Evolutionary conservation across 1,139 yeast species (phyloP), one percentile per base, ranked within the genome.

Genomic region (Blastobotrys buckinghamii): DNA sequence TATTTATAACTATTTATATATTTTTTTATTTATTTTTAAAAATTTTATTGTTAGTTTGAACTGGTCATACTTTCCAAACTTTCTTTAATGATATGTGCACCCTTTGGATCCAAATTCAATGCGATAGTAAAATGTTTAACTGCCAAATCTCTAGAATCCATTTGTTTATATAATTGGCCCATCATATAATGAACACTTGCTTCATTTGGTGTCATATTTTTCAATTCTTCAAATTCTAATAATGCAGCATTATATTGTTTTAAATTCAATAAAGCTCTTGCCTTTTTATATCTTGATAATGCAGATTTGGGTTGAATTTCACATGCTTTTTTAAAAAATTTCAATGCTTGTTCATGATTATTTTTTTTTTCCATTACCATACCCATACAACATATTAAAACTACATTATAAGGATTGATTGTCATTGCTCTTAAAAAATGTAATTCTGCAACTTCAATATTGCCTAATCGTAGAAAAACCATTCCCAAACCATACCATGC

Each of bases 401-500:
- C 90, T 6, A 88, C 86, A 65, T 94, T 94, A 40, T 84, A 83
- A 0, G 97, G 97, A 61, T 92, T 92, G 48, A 92, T 87, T 38
- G 84, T 78, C 17, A 87, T 79, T 0, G 98, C 98, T 59, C 84
- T 85, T 45, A 88, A 73, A 70, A 92, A 89, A 66, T 89, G 95
- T 54, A 81, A 78, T 59, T 89, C 92, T 0, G 98, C 96, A 60
- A 82, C 81, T 41, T 77, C 81, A 59, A 81, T 81, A 59, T 88
- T 90, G 2, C 97, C 97, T 48, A 89, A 70, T 59, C 89, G 86
- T 64, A 89, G 76, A 64, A 84, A 86, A 37, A 90, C 95, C 95
- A 89, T 89, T 7, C 98, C 98, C 51, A 94, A 78, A 20, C 98
- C 98, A 61, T 92, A 94, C 61, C 92, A 81, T 0, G 98, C 97